These are phyloP conservation scores for Trichosporon faecale DNA, from an alignment of 1,284 basidiomycete species.

Conservation along the genomic window DNA sequence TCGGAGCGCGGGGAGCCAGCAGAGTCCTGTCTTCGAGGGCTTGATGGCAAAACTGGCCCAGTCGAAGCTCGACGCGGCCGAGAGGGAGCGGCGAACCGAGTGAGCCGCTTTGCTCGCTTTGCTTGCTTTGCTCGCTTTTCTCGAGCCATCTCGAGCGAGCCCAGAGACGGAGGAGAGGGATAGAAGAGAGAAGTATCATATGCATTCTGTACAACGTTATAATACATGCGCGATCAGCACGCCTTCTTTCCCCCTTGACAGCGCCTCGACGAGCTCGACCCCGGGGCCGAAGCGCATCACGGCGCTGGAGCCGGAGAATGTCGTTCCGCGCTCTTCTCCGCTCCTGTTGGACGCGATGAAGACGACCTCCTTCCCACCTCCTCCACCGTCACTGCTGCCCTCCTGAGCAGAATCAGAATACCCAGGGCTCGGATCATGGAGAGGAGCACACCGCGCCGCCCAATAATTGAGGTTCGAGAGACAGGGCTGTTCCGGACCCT, in stretches of 20 bases:
- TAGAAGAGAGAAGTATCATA: neutral
- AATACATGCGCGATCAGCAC: constrained; percentile 35
- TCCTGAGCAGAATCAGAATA: neutral
- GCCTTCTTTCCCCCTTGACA: constrained; percentile 47
- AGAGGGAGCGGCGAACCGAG: no score
- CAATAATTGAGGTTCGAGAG: constrained; percentile 52
- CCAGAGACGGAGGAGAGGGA: no score
- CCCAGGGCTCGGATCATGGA: constrained; percentile 18
- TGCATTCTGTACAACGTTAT: neutral
- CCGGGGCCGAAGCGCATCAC: constrained; percentile 47
- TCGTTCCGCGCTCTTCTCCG: constrained; percentile 51
- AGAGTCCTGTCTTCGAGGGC: constrained; percentile 13
- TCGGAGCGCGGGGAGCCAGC: constrained; percentile 2
- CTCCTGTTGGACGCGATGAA: constrained; percentile 54
- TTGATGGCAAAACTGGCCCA: constrained; percentile 21
- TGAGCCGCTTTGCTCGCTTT: no score
- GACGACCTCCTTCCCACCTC: constrained; percentile 40
- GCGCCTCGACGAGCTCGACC: constrained; percentile 51
- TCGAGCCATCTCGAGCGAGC: no score
- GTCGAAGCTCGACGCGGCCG: constrained; percentile 1
- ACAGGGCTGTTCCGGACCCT: constrained; percentile 39
- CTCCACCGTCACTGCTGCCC: neutral
- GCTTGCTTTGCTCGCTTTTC: no score
- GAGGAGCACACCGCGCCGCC: constrained; percentile 48
- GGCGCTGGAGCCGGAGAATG: constrained; percentile 53